phyloP scores from a whole-genome alignment of 176 grass and related monocot species.

The Aegilops bicornis region DNA sequence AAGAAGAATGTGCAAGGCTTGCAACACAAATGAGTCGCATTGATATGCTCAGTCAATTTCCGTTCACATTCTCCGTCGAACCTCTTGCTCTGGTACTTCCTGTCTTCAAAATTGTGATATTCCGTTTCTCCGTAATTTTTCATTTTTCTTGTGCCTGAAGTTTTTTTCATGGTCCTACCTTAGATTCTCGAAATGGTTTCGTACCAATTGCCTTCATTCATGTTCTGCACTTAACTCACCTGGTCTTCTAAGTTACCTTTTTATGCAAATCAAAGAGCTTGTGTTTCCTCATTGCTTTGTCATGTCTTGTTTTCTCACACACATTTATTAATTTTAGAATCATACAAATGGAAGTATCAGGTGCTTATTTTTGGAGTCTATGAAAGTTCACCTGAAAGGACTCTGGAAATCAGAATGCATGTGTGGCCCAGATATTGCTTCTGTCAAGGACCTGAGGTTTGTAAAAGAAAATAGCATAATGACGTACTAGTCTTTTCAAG shows the following conservation, averaged over 20 bases:
- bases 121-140: not conserved
- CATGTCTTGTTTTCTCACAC: conserved; percentile 34
- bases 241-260: not conserved
- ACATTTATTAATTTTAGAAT: conserved; percentile 34
- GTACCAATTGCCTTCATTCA: not conserved
- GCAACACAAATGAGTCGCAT: conserved; percentile 64
- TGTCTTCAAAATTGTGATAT: not conserved
- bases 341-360: conserved; percentile 14
- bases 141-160: not conserved
- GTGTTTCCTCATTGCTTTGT: not conserved
- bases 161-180: not conserved
- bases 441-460: conserved; percentile 48
- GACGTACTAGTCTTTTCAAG: not conserved
- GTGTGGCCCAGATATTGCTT: conserved; percentile 49
- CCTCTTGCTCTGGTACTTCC: conserved; percentile 32
- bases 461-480: not conserved
- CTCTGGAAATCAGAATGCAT: conserved; percentile 84
- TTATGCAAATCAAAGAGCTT: conserved; percentile 19
- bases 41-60: conserved; percentile 59
- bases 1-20: conserved; percentile 86
- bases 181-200: conserved; percentile 16
- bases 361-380: conserved; percentile 58
- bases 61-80: conserved; percentile 71
- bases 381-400: conserved; percentile 73
- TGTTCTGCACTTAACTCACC: not conserved